Conservation (phyloP, 257 asterid genomes). For the Verbena officinalis region DNA sequence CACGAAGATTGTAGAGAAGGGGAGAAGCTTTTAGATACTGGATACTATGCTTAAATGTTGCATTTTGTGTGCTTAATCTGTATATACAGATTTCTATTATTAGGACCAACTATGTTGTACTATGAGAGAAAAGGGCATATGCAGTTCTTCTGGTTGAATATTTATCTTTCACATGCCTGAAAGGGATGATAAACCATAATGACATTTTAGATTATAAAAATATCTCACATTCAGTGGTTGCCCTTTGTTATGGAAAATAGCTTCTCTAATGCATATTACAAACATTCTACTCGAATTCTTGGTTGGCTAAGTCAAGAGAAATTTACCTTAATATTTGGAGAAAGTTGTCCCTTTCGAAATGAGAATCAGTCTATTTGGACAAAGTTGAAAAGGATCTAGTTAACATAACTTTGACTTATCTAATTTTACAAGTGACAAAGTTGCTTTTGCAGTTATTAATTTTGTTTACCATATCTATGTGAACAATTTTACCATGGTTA, state of each 20-base stretch:
- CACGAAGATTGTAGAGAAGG: not conserved
- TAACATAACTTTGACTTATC: not conserved
- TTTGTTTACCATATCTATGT: not conserved
- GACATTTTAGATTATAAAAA: not conserved
- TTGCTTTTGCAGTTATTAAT: not conserved
- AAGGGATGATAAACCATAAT: not conserved
- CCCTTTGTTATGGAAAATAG: not conserved
- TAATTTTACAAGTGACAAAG: not conserved
- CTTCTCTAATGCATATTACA: not conserved
- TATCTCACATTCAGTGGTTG: not conserved
- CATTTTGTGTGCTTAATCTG: not conserved
- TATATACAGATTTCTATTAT: not conserved
- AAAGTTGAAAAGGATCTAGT: not conserved
- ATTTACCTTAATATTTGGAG: not conserved
- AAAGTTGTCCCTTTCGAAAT: not conserved
- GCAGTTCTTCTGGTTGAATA: not conserved
- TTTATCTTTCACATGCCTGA: not conserved
- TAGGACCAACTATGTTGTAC: not conserved
- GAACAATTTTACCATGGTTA: slow-evolving; percentile 10
- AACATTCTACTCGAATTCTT: not conserved
- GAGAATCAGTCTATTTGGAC: not conserved
- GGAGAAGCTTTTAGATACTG: not conserved
- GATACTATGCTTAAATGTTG: not conserved
- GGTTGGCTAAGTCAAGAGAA: not conserved
- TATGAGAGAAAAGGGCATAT: not conserved